These are phyloP conservation scores for Colletotrichum brevisporum DNA, from an alignment of 2,329 filamentous ascomycete genomes.

Conservation along the genomic window DNA sequence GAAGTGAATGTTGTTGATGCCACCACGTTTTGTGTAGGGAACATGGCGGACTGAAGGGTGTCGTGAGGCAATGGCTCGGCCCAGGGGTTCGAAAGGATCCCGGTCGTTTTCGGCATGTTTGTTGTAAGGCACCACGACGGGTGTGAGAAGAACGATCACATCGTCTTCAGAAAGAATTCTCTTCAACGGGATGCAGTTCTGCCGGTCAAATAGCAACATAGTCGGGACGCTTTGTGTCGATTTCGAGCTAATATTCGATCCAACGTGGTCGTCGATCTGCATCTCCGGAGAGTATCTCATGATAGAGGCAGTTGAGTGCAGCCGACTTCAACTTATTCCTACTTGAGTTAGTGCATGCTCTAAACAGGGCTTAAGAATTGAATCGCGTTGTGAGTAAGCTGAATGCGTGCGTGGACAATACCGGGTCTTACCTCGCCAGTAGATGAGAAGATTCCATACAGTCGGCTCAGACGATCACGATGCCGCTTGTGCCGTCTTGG, in stretches of 20 bases:
- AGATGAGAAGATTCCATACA: constrained; percentile 11
- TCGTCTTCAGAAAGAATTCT: constrained; percentile 63
- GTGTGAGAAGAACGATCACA: constrained; percentile 73
- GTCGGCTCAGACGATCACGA: background rate
- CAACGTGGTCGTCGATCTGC: constrained; percentile 25
- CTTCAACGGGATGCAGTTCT: constrained; percentile 62
- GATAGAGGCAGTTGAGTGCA: constrained; percentile 6
- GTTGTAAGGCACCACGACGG: constrained; percentile 64
- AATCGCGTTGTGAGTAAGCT: constrained; percentile 4
- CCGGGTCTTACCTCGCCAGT: constrained; percentile 7
- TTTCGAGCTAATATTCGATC: constrained; percentile 12
- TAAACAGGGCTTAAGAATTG: background rate
- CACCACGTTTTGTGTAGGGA: constrained; percentile 75
- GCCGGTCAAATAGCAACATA: constrained; percentile 57
- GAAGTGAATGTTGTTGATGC: constrained; percentile 75
- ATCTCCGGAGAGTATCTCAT: constrained; percentile 37
- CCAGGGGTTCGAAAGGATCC: constrained; percentile 82
- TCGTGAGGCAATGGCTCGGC: constrained; percentile 71
- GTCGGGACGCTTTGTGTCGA: constrained; percentile 30
- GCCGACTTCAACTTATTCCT: constrained; percentile 27
- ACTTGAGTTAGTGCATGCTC: constrained; percentile 14
- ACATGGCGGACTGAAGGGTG: constrained; percentile 78
- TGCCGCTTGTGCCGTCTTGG: background rate
- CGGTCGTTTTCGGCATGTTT: constrained; percentile 57
- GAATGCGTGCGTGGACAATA: too few species aligned